phyloP scores from a whole-genome alignment of 495 filamentous ascomycete genomes.

The Aspergillus cristatus region DNA sequence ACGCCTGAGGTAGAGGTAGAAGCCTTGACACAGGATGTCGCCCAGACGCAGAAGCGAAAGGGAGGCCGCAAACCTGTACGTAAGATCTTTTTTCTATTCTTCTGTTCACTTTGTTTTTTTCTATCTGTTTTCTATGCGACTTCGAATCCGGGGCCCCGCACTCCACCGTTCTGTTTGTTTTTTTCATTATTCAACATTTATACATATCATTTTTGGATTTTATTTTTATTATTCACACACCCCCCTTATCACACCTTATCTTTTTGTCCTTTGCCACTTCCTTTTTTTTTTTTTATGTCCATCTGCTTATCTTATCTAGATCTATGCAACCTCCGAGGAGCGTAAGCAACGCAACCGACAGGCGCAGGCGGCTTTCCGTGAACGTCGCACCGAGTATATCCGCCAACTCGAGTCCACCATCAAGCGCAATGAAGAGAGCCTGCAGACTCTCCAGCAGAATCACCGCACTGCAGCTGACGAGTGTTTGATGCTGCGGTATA shows the following conservation, averaged over 20 bases:
- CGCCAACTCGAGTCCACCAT: slow-evolving; percentile 97
- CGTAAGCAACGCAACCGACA: slow-evolving; percentile 96
- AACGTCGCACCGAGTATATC: slow-evolving; percentile 96
- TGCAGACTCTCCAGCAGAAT: slow-evolving; percentile 85
- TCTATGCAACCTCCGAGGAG: slow-evolving; percentile 97
- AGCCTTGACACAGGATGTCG: slow-evolving; percentile 45
- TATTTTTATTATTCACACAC: slow-evolving; percentile 1
- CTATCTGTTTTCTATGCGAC: slow-evolving; percentile 5
- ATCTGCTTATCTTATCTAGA: slow-evolving; percentile 47
- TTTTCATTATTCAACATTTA: slow-evolving; percentile 10
- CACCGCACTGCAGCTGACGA: slow-evolving; percentile 94
- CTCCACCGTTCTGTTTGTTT: slow-evolving; percentile 6
- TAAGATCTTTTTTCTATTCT: slow-evolving; percentile 17
- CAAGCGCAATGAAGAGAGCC: slow-evolving; percentile 89
- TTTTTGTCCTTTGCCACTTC: slow-evolving; percentile 2
- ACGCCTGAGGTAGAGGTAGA: slow-evolving; percentile 50
- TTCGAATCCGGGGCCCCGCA: slow-evolving; percentile 26
- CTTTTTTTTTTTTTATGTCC: slow-evolving; percentile 6
- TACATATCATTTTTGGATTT: background rate
- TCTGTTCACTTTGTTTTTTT: slow-evolving; percentile 4
- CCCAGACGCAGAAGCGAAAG: slow-evolving; percentile 78
- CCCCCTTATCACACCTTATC: background rate
- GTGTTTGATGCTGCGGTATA: slow-evolving; percentile 96
- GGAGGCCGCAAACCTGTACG: slow-evolving; percentile 94
- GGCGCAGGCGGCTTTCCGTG: slow-evolving; percentile 93